A percentile compares a stretch with the other conserved stretches of the same genome.
These are phyloP conservation scores for Theileria parva DNA, from an alignment of 169 alveolate genomes.

Conservation along the genomic window DNA sequence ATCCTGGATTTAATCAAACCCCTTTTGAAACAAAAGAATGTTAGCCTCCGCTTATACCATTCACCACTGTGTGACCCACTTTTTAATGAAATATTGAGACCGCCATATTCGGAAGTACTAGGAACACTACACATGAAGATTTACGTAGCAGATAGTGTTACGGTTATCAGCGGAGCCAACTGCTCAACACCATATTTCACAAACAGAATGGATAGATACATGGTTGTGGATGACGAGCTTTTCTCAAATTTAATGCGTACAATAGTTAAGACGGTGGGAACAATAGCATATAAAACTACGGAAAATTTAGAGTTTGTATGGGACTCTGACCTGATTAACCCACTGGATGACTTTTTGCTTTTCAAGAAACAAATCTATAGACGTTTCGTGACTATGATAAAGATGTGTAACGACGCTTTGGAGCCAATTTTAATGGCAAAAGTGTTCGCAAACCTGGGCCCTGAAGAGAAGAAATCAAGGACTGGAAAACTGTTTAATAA, in stretches of 20 bases:
- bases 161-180: constrained; percentile 76
- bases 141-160: constrained; percentile 67
- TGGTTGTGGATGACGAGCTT: constrained; percentile 68
- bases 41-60: constrained; percentile 68
- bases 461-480: not conserved
- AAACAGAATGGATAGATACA: constrained; percentile 71
- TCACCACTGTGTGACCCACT: constrained; percentile 71
- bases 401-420: constrained; percentile 52
- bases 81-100: constrained; percentile 55
- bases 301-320: constrained; percentile 52
- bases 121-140: constrained; percentile 79
- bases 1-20: constrained; percentile 59
- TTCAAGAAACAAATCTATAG: constrained; percentile 53
- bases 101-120: constrained; percentile 72
- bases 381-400: constrained; percentile 39
- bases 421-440: constrained; percentile 13
- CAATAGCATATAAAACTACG: constrained; percentile 64
- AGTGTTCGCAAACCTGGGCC: not conserved
- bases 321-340: constrained; percentile 74
- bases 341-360: constrained; percentile 64
- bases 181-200: constrained; percentile 69
- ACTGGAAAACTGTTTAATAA: not conserved
- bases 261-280: constrained; percentile 62
- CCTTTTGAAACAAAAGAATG: constrained; percentile 32
- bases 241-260: constrained; percentile 74